These are phyloP conservation scores for Syzygium syzygioides DNA, from an alignment of 441 rosid species.

Conservation along the genomic window DNA sequence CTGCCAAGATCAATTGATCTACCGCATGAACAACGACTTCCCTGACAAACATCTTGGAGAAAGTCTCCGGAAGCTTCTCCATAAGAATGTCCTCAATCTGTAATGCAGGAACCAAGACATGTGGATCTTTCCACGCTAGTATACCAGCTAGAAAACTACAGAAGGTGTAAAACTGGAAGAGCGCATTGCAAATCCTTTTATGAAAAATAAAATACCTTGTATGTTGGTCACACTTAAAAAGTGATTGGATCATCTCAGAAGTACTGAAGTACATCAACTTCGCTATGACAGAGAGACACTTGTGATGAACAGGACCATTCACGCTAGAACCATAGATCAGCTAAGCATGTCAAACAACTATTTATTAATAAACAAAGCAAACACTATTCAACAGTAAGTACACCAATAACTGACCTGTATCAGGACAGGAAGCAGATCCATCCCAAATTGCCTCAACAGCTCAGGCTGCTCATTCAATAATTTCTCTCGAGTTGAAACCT, in stretches of 20 bases:
- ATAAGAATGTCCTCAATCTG: slow-evolving; percentile 96
- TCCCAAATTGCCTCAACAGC: slow-evolving; percentile 64
- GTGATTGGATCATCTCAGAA: slow-evolving; percentile 89
- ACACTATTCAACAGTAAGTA: background rate
- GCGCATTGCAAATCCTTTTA: background rate
- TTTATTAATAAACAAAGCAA: slow-evolving; percentile 9
- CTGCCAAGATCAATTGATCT: slow-evolving; percentile 85
- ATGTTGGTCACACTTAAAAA: slow-evolving; percentile 76
- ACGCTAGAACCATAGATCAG: slow-evolving; percentile 99
- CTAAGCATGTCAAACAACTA: slow-evolving; percentile 17
- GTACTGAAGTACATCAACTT: slow-evolving; percentile 92
- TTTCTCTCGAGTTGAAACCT: slow-evolving; percentile 77
- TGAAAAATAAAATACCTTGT: slow-evolving; percentile 53
- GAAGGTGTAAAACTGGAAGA: slow-evolving; percentile 4
- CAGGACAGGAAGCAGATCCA: slow-evolving; percentile 91
- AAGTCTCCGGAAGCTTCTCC: slow-evolving; percentile 98
- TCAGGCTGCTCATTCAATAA: slow-evolving; percentile 82
- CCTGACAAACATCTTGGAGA: slow-evolving; percentile 91
- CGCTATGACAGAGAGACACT: slow-evolving; percentile 82
- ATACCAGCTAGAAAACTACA: slow-evolving; percentile 95
- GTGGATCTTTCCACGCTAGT: slow-evolving; percentile 99
- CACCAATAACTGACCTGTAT: slow-evolving; percentile 52
- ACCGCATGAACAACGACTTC: slow-evolving; percentile 99
- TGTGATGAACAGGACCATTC: slow-evolving; percentile 83
- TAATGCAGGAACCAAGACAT: slow-evolving; percentile 96